A percentile compares a stretch with the other conserved stretches of the same genome.
Conservation (phyloP, 1,139 yeast species). For the Suhomyces maxii region DNA sequence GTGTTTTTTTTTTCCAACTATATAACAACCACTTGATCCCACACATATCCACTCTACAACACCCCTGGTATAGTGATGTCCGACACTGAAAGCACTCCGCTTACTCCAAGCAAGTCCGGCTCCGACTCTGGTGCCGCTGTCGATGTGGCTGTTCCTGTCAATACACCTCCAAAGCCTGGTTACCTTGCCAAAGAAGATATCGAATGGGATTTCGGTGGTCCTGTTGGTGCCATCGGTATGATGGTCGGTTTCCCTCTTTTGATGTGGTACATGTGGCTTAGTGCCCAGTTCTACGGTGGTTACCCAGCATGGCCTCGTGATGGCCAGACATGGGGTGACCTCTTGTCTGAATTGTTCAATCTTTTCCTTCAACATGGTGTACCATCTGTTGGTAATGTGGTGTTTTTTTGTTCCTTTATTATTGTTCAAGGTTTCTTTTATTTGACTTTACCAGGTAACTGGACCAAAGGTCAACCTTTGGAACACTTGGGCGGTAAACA, state of each 20-base stretch:
- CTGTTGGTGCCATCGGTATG: slow-evolving; percentile 91
- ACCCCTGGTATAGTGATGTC: neutral
- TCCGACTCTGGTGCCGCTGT: neutral
- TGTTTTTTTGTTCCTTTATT: slow-evolving; percentile 68
- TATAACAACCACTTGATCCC: neutral
- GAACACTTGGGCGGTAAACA: slow-evolving; percentile 75
- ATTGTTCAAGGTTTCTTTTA: slow-evolving; percentile 73
- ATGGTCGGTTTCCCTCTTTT: slow-evolving; percentile 86
- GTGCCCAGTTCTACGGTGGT: slow-evolving; percentile 79
- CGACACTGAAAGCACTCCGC: slow-evolving; percentile 2
- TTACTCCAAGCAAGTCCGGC: neutral
- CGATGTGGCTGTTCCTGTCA: neutral
- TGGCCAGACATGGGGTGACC: slow-evolving; percentile 60
- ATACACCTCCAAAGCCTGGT: slow-evolving; percentile 17
- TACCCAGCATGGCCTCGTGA: slow-evolving; percentile 65
- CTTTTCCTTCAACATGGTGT: slow-evolving; percentile 58
- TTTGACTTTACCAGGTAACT: slow-evolving; percentile 87
- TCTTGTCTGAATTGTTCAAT: slow-evolving; percentile 45
- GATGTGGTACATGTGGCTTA: slow-evolving; percentile 97
- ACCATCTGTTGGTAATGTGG: slow-evolving; percentile 70
- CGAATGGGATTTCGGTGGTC: slow-evolving; percentile 93
- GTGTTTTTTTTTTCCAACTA: neutral
- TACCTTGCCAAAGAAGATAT: slow-evolving; percentile 40
- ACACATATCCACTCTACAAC: neutral
- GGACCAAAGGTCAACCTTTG: slow-evolving; percentile 94